These are phyloP conservation scores for Cystoderma amianthinum DNA, from an alignment of 768 basidiomycete genomes.

Conservation along the genomic window DNA sequence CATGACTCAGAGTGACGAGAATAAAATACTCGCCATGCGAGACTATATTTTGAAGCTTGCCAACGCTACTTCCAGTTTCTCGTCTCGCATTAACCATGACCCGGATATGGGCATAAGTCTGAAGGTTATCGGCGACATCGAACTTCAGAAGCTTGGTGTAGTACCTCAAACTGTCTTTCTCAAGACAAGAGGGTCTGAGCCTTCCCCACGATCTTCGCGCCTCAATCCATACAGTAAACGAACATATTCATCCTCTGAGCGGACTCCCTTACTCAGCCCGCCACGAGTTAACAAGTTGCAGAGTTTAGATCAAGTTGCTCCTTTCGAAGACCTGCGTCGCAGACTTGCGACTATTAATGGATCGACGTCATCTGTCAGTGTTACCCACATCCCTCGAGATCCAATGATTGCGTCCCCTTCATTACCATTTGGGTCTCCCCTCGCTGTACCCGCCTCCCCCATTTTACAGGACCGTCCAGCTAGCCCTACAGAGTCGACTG, in stretches of 20 bases:
- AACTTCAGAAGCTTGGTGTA: conserved; percentile 82
- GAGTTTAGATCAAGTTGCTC: conserved; percentile 44
- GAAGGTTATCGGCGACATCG: conserved; percentile 59
- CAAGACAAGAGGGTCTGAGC: conserved; percentile 43
- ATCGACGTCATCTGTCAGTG: conserved; percentile 57
- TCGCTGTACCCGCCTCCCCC: conserved; percentile 17
- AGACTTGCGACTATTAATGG: conserved; percentile 70
- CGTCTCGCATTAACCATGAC: conserved; percentile 56
- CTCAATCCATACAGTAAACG: conserved; percentile 22
- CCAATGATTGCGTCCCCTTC: conserved; percentile 4
- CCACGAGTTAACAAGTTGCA: conserved; percentile 38
- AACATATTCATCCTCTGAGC: conserved; percentile 16
- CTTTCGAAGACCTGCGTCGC: conserved; percentile 75
- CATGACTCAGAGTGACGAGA: conserved; percentile 76
- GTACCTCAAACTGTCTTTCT: conserved; percentile 91
- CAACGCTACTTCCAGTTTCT: conserved; percentile 69
- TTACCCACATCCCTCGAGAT: conserved; percentile 20
- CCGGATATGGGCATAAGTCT: conserved; percentile 57
- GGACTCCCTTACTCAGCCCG: conserved; percentile 43
- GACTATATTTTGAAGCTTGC: conserved; percentile 87
- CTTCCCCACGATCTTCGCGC: conserved; percentile 30
- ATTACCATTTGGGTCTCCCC: conserved; percentile 11
- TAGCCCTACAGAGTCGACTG: conserved; percentile 80
- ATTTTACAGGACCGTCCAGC: conserved; percentile 46
- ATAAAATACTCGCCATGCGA: conserved; percentile 80